A percentile compares a stretch with the other conserved stretches of the same genome.
Evolutionary conservation across 805 yeast species (phyloP).

Genomic region (Kazachstania taianensis): DNA sequence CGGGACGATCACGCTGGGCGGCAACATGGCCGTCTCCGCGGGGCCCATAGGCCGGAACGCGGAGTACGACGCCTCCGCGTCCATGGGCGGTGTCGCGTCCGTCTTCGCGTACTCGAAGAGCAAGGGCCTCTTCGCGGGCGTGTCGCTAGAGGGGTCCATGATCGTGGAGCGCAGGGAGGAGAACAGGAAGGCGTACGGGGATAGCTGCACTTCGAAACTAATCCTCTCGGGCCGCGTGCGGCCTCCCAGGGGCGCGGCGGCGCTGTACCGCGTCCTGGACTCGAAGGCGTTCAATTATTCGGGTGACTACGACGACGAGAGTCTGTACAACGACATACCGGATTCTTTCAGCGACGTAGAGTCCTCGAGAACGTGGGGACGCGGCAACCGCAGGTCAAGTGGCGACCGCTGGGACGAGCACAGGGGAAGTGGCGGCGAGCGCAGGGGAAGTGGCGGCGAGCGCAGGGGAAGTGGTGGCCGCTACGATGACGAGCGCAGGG

Average conservation of each 20-base stretch:
- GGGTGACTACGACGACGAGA: slow-evolving; percentile 46
- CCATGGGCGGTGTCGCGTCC: slow-evolving; percentile 76
- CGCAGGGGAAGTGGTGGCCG: not conserved
- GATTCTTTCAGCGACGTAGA: slow-evolving; percentile 29
- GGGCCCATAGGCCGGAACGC: slow-evolving; percentile 97
- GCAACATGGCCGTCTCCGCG: slow-evolving; percentile 90
- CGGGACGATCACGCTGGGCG: slow-evolving; percentile 92
- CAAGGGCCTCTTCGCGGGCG: slow-evolving; percentile 95
- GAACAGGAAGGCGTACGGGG: slow-evolving; percentile 88
- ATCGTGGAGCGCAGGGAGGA: slow-evolving; percentile 94
- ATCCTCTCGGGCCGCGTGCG: slow-evolving; percentile 79
- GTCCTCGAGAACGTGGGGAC: slow-evolving; percentile 14
- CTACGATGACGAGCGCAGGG: not conserved
- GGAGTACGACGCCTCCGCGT: slow-evolving; percentile 93
- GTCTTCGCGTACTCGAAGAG: slow-evolving; percentile 91
- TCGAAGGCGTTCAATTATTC: slow-evolving; percentile 64
- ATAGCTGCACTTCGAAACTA: slow-evolving; percentile 71
- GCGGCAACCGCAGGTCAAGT: slow-evolving; percentile 4
- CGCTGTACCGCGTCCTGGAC: slow-evolving; percentile 75
- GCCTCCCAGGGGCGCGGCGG: slow-evolving; percentile 82
- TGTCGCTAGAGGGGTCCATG: slow-evolving; percentile 95
- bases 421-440: not conserved
- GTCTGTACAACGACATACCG: slow-evolving; percentile 46
- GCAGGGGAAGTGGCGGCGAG: not conserved
- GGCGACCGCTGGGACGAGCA: slow-evolving; percentile 1